phyloP scores from a whole-genome alignment of 208 protist genomes.

The Acanthamoeba triangularis region DNA sequence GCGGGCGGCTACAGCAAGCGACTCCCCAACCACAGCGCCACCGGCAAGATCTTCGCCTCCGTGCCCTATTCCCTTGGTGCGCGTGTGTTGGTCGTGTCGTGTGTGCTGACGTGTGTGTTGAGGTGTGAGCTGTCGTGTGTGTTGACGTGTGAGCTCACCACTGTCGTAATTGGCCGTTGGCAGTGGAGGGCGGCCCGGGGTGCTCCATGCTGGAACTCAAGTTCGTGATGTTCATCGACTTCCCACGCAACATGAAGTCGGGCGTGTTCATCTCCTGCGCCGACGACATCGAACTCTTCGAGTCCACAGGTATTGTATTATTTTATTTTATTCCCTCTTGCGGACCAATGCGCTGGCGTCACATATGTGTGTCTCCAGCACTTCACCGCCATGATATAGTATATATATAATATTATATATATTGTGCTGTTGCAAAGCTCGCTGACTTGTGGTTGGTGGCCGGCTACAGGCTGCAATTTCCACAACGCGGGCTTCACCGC shows the following conservation, averaged over 20 bases:
- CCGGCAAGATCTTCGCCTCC: conserved; percentile 85
- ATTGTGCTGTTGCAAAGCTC: background rate
- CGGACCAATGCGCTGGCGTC: no score
- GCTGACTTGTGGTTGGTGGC: background rate
- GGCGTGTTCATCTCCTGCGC: conserved; percentile 83
- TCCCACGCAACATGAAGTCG: conserved; percentile 80
- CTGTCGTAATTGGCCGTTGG: background rate
- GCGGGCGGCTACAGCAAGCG: conserved; percentile 84
- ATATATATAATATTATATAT: no score
- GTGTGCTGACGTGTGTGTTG: background rate
- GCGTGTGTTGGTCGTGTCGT: no score
- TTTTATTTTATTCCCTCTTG: no score
- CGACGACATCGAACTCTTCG: conserved; percentile 85
- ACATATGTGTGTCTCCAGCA: no score
- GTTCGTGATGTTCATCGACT: conserved; percentile 83
- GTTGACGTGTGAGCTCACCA: background rate
- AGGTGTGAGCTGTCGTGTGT: background rate
- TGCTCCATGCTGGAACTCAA: conserved; percentile 85
- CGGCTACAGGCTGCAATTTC: conserved; percentile 23
- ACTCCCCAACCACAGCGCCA: conserved; percentile 82
- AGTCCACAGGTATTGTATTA: conserved; percentile 39
- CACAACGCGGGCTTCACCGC: conserved; percentile 72
- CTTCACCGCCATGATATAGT: no score
- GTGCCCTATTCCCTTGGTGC: conserved; percentile 66
- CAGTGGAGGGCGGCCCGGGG: conserved; percentile 31